Base-by-base conservation (phyloP, 176 grass and related monocot genomes). In the Eremochloa ophiuroides region DNA sequence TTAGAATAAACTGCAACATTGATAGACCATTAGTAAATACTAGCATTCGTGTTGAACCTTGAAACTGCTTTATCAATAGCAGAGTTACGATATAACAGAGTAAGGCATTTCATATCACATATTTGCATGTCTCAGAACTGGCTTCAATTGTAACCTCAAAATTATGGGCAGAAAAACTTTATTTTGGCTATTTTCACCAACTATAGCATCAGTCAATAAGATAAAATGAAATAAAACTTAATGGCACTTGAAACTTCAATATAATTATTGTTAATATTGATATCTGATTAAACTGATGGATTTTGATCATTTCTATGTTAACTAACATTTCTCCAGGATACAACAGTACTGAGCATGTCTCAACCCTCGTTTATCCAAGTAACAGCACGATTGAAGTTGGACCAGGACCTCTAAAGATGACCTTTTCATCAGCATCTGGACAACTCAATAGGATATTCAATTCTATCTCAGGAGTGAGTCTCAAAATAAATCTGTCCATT, bases 371-470 rank as follows among this genome's bases (percentile, higher is more conserved):
- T 84, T 81, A 67, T 87, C 47, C 75, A 82, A 90, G 83, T 42
- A 93, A 79, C 18, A 89, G 82, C 47, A 94, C 87, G 22, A 65
- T 91, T 86, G 87, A 94, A 89, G 89, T 91, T 76, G 94, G 94
- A 50, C 87, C 87, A 78, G 94, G 94, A 27, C 87, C 91, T 84
- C 85, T 97, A 63, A 97, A 91, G 86, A 89, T 97, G 87, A 84
- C 85, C 18, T 97, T 88, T 76, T 97, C 94, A 59, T 87, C 79
- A 75, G 53, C 50, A 65, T 83, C 89, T 69, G 91, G 94, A 85
- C 89, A 97, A 84, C 85, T 97, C 7, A 82, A 86, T 28, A 81
- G 87, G 72, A 87, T 97, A 47, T 85, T 61, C 74, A 91, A 91
- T 82, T 79, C 90, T 85, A 34, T 77, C 39, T 82, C 94, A 78